phyloP scores from a whole-genome alignment of 306 rosid species.

The Quercus alba region DNA sequence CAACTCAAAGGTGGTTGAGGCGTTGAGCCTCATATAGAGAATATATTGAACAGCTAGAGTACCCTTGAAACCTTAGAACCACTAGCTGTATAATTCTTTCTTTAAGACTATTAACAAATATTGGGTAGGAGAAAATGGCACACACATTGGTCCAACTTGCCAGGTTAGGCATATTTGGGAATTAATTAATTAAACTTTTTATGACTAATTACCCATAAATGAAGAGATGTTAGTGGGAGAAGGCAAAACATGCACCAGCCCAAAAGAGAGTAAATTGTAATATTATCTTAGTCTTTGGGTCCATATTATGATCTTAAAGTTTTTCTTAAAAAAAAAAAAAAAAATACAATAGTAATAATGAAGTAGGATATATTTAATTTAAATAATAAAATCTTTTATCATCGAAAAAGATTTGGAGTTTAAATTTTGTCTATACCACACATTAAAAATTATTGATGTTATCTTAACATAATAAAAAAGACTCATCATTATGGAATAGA shows the following conservation, averaged over 20 bases:
- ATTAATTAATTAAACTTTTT: background rate
- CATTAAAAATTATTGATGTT: too few relatives aligned
- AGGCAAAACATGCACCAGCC: constrained; percentile 29
- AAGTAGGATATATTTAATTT: too few relatives aligned
- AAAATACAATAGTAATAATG: too few relatives aligned
- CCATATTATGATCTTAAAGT: too few relatives aligned
- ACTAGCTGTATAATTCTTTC: background rate
- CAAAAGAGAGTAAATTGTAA: constrained; percentile 25
- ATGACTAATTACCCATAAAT: background rate
- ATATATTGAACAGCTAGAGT: background rate
- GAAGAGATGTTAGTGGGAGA: constrained; percentile 21
- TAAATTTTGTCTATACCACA: too few relatives aligned
- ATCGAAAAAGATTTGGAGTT: too few relatives aligned
- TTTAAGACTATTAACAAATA: background rate
- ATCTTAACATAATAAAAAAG: too few relatives aligned
- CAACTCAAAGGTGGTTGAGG: constrained; percentile 19
- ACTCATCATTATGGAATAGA: too few relatives aligned
- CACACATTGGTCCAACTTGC: background rate
- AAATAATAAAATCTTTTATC: too few relatives aligned
- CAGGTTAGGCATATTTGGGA: background rate
- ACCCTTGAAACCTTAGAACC: background rate
- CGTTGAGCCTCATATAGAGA: background rate
- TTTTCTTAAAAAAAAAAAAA: too few relatives aligned
- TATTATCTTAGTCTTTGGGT: too few relatives aligned
- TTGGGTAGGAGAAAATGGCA: background rate